These are phyloP conservation scores for Lodderomyces margitis DNA, from an alignment of 1,139 yeast species.

Conservation along the genomic window DNA sequence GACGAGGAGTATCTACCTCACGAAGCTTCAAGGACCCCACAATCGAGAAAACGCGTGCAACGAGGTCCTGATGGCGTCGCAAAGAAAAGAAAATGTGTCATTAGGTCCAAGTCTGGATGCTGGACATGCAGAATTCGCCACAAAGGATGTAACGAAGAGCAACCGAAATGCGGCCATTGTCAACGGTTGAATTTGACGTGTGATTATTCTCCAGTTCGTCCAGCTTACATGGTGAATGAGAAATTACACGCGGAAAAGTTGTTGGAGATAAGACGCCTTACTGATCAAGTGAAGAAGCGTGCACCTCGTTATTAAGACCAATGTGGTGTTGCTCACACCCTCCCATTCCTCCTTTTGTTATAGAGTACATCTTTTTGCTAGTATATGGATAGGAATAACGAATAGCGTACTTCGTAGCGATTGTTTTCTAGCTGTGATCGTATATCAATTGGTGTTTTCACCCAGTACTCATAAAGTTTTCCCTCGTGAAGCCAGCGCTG, in stretches of 20 bases:
- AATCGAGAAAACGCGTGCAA: not conserved
- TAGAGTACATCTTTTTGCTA: too few relatives aligned
- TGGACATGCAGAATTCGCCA: conserved; percentile 70
- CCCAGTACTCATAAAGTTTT: too few relatives aligned
- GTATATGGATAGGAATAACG: too few relatives aligned
- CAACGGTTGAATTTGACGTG: conserved; percentile 49
- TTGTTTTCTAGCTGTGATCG: too few relatives aligned
- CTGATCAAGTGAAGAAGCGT: conserved; percentile 1
- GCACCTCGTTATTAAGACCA: not conserved
- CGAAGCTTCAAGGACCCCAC: conserved; percentile 10
- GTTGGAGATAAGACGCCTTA: conserved; percentile 41
- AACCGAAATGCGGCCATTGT: conserved; percentile 57
- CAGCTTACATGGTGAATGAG: conserved; percentile 52
- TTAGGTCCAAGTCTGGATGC: conserved; percentile 53
- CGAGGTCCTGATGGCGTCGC: not conserved
- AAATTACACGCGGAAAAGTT: conserved; percentile 40
- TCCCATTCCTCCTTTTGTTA: not conserved
- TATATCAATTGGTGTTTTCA: too few relatives aligned
- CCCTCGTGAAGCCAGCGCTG: too few relatives aligned
- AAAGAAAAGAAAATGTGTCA: not conserved
- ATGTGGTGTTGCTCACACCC: not conserved
- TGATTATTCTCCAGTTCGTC: conserved; percentile 52
- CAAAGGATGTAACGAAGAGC: conserved; percentile 63
- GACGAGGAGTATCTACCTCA: conserved; percentile 23
- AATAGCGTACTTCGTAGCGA: too few relatives aligned